These are phyloP conservation scores for Jasminum sambac DNA, from an alignment of 257 asterid genomes.

Conservation along the genomic window DNA sequence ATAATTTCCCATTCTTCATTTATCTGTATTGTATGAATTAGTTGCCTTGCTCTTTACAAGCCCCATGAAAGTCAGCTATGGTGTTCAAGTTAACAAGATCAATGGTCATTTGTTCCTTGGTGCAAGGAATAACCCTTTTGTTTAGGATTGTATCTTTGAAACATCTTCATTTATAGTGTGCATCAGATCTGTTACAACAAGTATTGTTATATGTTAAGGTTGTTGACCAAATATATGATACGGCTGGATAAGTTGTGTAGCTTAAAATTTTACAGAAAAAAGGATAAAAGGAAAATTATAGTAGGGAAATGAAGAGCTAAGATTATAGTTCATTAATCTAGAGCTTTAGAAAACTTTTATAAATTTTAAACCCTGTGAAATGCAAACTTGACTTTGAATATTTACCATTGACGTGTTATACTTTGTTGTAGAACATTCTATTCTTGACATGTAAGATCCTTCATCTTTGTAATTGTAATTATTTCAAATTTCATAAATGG, in stretches of 20 bases:
- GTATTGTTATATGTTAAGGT: background rate
- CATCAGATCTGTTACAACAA: background rate
- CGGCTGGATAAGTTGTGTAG: background rate
- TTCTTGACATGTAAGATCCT: background rate
- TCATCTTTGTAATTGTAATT: background rate
- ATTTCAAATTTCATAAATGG: background rate
- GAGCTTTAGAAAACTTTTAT: background rate
- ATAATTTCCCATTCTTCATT: background rate
- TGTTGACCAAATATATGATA: background rate
- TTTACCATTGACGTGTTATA: background rate
- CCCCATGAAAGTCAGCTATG: background rate
- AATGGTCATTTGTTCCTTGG: background rate
- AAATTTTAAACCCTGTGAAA: background rate
- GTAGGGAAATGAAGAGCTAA: background rate
- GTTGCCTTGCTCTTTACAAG: background rate
- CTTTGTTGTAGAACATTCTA: background rate
- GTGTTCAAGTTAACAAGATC: background rate
- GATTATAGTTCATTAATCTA: background rate
- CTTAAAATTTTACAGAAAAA: background rate
- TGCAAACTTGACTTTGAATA: background rate
- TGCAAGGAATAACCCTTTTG: background rate
- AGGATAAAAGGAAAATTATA: background rate
- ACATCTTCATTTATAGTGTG: background rate
- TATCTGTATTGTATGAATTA: background rate
- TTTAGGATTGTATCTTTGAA: background rate